phyloP scores from a whole-genome alignment of 176 grass and related monocot species.

The Phyllostachys edulis region DNA sequence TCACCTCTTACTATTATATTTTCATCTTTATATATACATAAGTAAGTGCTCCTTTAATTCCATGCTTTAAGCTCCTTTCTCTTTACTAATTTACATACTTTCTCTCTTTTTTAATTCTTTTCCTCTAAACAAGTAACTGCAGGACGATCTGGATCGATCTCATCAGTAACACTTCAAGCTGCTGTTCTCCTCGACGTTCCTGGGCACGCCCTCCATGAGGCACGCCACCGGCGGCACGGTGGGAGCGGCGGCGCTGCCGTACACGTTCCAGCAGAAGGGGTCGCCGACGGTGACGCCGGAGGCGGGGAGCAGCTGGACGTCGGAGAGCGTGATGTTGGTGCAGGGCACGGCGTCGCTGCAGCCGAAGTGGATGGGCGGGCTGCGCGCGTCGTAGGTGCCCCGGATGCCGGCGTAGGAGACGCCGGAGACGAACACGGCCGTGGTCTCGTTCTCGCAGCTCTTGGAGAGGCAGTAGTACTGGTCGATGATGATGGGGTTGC shows the following conservation, averaged over 20 bases:
- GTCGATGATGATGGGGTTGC: slow-evolving; percentile 98
- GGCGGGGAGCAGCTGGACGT: slow-evolving; percentile 71
- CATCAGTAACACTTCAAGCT: slow-evolving; percentile 57
- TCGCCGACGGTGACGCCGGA: slow-evolving; percentile 36
- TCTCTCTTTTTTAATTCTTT: background rate
- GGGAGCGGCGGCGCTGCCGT: slow-evolving; percentile 50
- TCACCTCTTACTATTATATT: slow-evolving; percentile 17
- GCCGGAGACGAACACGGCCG: slow-evolving; percentile 63
- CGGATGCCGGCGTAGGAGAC: slow-evolving; percentile 67
- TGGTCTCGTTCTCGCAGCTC: slow-evolving; percentile 69
- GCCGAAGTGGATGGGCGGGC: slow-evolving; percentile 80
- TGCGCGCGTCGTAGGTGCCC: slow-evolving; percentile 79
- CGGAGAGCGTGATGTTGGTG: slow-evolving; percentile 83
- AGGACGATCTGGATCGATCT: background rate
- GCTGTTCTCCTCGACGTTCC: slow-evolving; percentile 24
- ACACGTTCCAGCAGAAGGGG: slow-evolving; percentile 90
- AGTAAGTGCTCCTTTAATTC: slow-evolving; percentile 5
- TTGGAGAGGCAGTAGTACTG: slow-evolving; percentile 94
- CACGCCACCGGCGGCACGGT: slow-evolving; percentile 71
- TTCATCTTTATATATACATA: slow-evolving; percentile 39
- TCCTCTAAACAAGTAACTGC: background rate
- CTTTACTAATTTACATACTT: slow-evolving; percentile 12
- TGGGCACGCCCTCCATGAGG: slow-evolving; percentile 55
- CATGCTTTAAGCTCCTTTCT: slow-evolving; percentile 20
- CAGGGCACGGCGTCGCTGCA: slow-evolving; percentile 93